Conservation (phyloP, 371 early-diverging fungal genomes). For the Apophysomyces elegans region DNA sequence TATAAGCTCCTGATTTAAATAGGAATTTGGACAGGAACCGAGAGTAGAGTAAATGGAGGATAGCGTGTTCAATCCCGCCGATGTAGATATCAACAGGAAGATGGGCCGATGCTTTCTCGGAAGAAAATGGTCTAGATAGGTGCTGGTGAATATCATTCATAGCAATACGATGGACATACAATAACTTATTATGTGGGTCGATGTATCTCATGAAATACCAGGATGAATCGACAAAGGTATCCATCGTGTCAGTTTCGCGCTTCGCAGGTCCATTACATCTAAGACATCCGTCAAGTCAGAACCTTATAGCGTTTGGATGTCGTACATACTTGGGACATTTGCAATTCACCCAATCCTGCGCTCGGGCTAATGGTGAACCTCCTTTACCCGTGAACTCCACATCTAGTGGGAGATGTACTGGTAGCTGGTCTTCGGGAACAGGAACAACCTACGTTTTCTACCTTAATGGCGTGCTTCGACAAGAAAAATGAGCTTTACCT, state of each 20-base stretch:
- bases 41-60: slow-evolving; percentile 92
- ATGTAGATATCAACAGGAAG: slow-evolving; percentile 93
- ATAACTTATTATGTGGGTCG: slow-evolving; percentile 71
- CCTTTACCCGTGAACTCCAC: slow-evolving; percentile 72
- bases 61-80: slow-evolving; percentile 95
- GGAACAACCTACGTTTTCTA: slow-evolving; percentile 58
- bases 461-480: neutral
- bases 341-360: slow-evolving; percentile 68
- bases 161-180: slow-evolving; percentile 30
- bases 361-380: slow-evolving; percentile 67
- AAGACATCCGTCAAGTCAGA: neutral
- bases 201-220: slow-evolving; percentile 93
- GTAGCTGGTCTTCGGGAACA: slow-evolving; percentile 83
- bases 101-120: slow-evolving; percentile 55
- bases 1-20: slow-evolving; percentile 55
- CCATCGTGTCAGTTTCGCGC: slow-evolving; percentile 94
- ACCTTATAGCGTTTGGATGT: neutral
- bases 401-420: slow-evolving; percentile 74
- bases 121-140: slow-evolving; percentile 60
- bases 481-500: slow-evolving; percentile 40
- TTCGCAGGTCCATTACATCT: slow-evolving; percentile 77
- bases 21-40: slow-evolving; percentile 90
- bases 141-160: neutral
- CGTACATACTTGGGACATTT: slow-evolving; percentile 77
- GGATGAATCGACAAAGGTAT: slow-evolving; percentile 95